phyloP scores from a whole-genome alignment of 345 rosid genomes.

The Populus deltoides region DNA sequence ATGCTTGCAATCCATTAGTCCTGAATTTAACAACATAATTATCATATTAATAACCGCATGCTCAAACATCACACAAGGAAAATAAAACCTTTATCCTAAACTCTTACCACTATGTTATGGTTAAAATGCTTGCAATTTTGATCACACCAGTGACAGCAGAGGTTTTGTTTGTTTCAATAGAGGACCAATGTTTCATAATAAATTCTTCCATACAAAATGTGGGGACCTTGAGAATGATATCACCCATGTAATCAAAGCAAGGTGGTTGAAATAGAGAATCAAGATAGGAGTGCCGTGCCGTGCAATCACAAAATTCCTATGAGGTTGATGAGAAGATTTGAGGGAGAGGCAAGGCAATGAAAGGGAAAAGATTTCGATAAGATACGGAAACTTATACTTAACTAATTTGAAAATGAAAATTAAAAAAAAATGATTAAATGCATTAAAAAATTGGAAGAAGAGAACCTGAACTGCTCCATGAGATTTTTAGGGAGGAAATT shows the following conservation, averaged over 20 bases:
- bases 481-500: constrained; percentile 92
- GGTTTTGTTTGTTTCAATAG: not conserved
- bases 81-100: too few species aligned
- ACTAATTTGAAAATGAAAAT: too few species aligned
- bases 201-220: not conserved
- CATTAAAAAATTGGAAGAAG: not conserved
- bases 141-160: not conserved
- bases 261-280: too few species aligned
- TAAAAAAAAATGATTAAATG: not conserved
- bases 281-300: not conserved
- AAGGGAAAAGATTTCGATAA: not conserved
- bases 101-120: too few species aligned
- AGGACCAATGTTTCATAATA: not conserved
- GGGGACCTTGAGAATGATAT: not conserved
- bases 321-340: not conserved
- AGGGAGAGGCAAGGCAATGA: not conserved
- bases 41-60: too few species aligned
- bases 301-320: not conserved
- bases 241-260: not conserved
- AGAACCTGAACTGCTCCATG: constrained; percentile 92
- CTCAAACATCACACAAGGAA: too few species aligned
- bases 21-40: too few species aligned
- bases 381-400: too few species aligned
- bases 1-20: not conserved
- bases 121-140: not conserved